Evolutionary conservation across 2,329 filamentous ascomycete species (phyloP), one percentile per base, ranked within the genome.

Genomic region (Hypoxylon sp.): DNA sequence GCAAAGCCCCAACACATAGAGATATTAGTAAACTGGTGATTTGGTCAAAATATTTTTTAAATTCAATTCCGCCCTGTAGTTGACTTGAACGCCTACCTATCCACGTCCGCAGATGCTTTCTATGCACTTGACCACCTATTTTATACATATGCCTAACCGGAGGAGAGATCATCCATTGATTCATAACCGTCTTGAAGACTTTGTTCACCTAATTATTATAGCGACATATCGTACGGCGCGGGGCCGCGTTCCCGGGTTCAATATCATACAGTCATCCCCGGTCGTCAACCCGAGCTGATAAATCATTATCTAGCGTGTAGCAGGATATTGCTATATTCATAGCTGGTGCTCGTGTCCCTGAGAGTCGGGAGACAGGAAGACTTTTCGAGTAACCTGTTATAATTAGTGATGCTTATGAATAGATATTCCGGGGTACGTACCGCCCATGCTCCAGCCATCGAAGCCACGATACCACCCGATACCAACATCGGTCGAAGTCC

Each of bases 401-500:
- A 31, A 41, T 67, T 59, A 68, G 65, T 59, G 49, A 58, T 34
- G 49, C 51, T 23, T 26, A 5, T 8, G 20, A 7, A 30, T 9
- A 26, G 21, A 21, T 5, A 40, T 20, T 40, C n/a, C 42, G 26
- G 21, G 35, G 9, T 37, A 84, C 90, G 75, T 84, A 99, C 93
- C 68, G 92, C 88, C 94, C 95, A 99, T 53, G 78, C 82, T 60
- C 89, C 91, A 46, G 94, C 95, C 57, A 94, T 81, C 30, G 86
- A 84, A 43, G 88, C 94, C 51, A 97, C 92, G 61, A 99, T 87
- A 63, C 87, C 90, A 58, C 91, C 90, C 25, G 92, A 96, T 66
- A 97, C 94, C 78, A 94, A 80, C 92, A 97, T 97, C 23, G 91
- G 92, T 73, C 89, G 83, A 55, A 94, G 59, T 4, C 94, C 94